Percentiles rank a stretch among this genome's conserved stretches.
phyloP scores from a whole-genome alignment of 768 basidiomycete species.

The Xerocomellus amylosporus region DNA sequence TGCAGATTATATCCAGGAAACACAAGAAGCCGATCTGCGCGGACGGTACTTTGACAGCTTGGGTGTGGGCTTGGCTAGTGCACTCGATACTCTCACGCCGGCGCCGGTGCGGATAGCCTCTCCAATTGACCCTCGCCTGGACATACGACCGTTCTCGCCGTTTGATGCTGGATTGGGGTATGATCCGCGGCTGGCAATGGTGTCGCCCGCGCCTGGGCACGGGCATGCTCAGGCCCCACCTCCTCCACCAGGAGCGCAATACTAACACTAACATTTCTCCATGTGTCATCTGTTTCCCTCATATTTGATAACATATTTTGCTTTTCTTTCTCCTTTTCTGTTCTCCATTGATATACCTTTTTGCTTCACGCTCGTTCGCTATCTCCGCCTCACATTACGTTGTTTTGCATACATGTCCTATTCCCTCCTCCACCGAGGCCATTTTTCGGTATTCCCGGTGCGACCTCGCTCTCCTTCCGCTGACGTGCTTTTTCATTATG shows the following conservation, averaged over 20 bases:
- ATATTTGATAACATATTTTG: conserved; percentile 23
- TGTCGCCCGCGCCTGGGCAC: conserved; percentile 3
- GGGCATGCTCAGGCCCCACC: conserved; percentile 4
- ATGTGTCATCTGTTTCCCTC: background rate
- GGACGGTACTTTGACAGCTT: conserved; percentile 38
- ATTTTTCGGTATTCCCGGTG: background rate
- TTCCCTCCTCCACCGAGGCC: background rate
- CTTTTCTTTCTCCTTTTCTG: background rate
- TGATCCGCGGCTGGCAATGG: conserved; percentile 6
- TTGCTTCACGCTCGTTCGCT: background rate
- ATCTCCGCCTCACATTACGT: background rate
- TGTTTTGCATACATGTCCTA: background rate
- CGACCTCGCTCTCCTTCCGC: background rate
- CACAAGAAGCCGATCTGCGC: conserved; percentile 68
- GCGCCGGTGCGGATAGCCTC: conserved; percentile 12
- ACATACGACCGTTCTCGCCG: conserved; percentile 48
- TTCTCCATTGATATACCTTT: conserved; percentile 5
- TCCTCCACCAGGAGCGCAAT: conserved; percentile 10
- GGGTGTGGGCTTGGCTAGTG: conserved; percentile 25
- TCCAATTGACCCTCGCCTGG: conserved; percentile 23
- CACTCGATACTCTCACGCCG: conserved; percentile 35
- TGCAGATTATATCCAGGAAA: conserved; percentile 77
- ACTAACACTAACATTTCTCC: conserved; percentile 11
- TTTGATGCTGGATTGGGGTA: conserved; percentile 36
- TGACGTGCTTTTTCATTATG: background rate